Percentiles rank a stretch among this genome's conserved stretches.
Conservation (phyloP, 139 green algal genomes). For the Ettlia oleoabundans region DNA sequence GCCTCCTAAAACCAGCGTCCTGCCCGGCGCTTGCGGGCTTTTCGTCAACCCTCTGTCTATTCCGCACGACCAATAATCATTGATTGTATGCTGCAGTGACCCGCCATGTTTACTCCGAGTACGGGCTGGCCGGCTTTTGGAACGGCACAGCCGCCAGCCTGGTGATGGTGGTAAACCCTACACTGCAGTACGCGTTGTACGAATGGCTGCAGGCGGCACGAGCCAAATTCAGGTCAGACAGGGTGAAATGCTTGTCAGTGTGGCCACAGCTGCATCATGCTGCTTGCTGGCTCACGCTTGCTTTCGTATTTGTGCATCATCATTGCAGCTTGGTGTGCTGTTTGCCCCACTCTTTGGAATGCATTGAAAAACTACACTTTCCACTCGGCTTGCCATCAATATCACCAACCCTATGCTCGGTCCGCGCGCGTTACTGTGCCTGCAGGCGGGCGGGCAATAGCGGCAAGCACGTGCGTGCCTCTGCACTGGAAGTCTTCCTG, state of each 20-base stretch:
- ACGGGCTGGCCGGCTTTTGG: constrained; percentile 76
- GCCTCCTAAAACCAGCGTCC: too few relatives aligned
- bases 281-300: too few relatives aligned
- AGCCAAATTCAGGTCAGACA: constrained; percentile 10
- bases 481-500: constrained; percentile 82
- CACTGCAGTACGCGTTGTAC: constrained; percentile 88
- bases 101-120: constrained; percentile 39
- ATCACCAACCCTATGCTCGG: neutral
- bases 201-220: constrained; percentile 71
- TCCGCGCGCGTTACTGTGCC: neutral
- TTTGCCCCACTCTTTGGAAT: too few relatives aligned
- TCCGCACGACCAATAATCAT: neutral
- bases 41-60: neutral
- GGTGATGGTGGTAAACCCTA: constrained; percentile 73
- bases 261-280: too few relatives aligned
- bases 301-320: too few relatives aligned
- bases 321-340: too few relatives aligned
- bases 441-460: neutral
- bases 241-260: too few relatives aligned
- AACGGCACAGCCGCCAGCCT: constrained; percentile 83
- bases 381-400: too few relatives aligned
- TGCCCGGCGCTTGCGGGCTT: too few relatives aligned
- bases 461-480: neutral
- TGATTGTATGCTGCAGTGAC: neutral
- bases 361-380: too few relatives aligned